Percentiles rank a stretch among this genome's conserved stretches.
Evolutionary conservation across 2,329 filamentous ascomycete genomes (phyloP).

Genomic region (Myriosclerotinia scirpicola): DNA sequence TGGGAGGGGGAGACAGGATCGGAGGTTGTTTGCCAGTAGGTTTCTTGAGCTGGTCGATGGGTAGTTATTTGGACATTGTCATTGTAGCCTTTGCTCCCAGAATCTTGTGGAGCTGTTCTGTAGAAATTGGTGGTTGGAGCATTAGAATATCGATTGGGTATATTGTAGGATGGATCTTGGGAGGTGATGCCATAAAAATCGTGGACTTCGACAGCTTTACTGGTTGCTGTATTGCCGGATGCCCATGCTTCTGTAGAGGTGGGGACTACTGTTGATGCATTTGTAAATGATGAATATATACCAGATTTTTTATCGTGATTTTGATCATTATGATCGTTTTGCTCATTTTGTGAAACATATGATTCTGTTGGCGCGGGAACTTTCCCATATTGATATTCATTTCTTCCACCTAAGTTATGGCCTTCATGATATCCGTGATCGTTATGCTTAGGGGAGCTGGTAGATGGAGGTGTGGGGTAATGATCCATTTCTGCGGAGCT

Average conservation of each 20-base stretch:
- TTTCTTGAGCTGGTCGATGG: constrained; percentile 26
- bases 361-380: background rate
- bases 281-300: constrained; percentile 5
- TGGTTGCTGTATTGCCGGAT: background rate
- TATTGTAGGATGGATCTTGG: constrained; percentile 2
- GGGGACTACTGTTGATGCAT: background rate
- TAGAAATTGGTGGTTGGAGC: background rate
- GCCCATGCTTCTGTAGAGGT: constrained; percentile 7
- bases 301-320: background rate
- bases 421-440: background rate
- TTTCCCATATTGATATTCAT: background rate
- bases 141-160: background rate
- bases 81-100: background rate
- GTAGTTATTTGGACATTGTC: background rate
- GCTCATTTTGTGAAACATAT: background rate
- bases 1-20: constrained; percentile 21
- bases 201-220: background rate
- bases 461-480: constrained; percentile 13
- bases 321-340: background rate
- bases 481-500: constrained; percentile 3
- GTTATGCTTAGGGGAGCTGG: background rate
- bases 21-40: constrained; percentile 26
- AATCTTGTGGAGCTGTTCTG: background rate
- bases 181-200: constrained; percentile 7
- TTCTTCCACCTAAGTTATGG: background rate